Evolutionary conservation across 257 asterid genomes (phyloP), one percentile per base, ranked within the genome.

Genomic region (Nicotiana otophora): DNA sequence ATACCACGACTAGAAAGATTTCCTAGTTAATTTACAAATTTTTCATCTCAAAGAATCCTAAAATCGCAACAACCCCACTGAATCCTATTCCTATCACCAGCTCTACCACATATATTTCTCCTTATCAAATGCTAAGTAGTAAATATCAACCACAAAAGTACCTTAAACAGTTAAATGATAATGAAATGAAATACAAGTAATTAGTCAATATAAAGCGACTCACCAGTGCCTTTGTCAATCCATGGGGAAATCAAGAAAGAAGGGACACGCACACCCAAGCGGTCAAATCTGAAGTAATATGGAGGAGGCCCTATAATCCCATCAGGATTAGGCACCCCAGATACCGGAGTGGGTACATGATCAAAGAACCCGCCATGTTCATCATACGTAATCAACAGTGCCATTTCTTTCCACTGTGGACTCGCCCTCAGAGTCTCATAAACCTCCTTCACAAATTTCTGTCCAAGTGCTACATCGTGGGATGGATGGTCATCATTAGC

Each of bases 401-500:
- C 98, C 97, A 91, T 92, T 75, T 96, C 98, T 10, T 95, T 85
- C 99, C 99, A 95, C 77, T 95, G 99, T 1, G 97, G 97, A 81
- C 98, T 95, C 58, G 91, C 90, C 87, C 99, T 85, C 77, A 95
- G 87, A 3, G 90, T 90, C 92, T 95, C 99, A 55, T 95, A 95
- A 26, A 95, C 99, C 87, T 95, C 99, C 93, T 95, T 95, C 78
- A 95, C 98, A 85, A 95, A 95, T 88, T 63, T 95, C 88, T 95
- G 99, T 68, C 99, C 99, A 76, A 83, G 33, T 12, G 97, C 98
- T 66, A 96, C 96, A 42, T 96, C 98, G 15, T 96, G 98, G 0
- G 98, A 94, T 0, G 99, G 99, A 80, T 96, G 99, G 84, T 96
- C 98, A 80, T 96, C 99, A 76, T 96, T 92, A 0, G 99, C 99